Percentiles rank a stretch among this genome's conserved stretches.
Conservation (phyloP, 1,284 basidiomycete species). For the Xerocomus amazonicus region DNA sequence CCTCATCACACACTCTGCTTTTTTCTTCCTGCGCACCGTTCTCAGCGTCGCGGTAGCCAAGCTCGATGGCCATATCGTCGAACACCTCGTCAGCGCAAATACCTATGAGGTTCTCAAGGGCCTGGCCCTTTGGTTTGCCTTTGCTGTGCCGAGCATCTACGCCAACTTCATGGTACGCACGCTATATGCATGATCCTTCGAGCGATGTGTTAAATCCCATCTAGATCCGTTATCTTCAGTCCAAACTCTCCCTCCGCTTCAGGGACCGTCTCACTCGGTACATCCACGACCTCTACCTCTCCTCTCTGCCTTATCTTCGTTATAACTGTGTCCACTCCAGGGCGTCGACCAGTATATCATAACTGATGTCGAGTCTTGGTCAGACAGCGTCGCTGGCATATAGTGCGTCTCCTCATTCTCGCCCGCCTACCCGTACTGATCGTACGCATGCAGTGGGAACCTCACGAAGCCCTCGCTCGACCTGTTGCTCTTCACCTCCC, state of each 20-base stretch:
- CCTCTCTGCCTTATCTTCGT: constrained; percentile 60
- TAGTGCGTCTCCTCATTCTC: constrained; percentile 57
- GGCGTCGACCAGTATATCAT: constrained; percentile 91
- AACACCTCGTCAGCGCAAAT: constrained; percentile 87
- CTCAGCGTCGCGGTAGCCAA: constrained; percentile 86
- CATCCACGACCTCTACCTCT: constrained; percentile 90
- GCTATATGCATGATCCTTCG: neutral
- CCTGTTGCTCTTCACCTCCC: constrained; percentile 89
- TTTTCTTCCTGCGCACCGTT: constrained; percentile 84
- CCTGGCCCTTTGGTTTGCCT: constrained; percentile 83
- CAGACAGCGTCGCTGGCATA: constrained; percentile 81
- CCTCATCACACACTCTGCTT: constrained; percentile 78
- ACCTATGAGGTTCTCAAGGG: constrained; percentile 82
- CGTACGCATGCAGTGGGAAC: constrained; percentile 37
- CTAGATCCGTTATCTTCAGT: constrained; percentile 87
- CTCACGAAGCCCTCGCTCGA: constrained; percentile 91
- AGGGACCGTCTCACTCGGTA: constrained; percentile 89
- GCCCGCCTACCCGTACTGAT: neutral
- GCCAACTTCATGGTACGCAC: constrained; percentile 86
- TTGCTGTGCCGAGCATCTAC: constrained; percentile 91
- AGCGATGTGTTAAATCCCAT: neutral
- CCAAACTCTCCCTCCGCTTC: constrained; percentile 83
- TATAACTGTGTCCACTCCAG: constrained; percentile 74
- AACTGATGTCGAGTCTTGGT: constrained; percentile 89
- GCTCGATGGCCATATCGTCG: constrained; percentile 87